phyloP scores from a whole-genome alignment of 257 asterid species.

The Lavandula angustifolia region DNA sequence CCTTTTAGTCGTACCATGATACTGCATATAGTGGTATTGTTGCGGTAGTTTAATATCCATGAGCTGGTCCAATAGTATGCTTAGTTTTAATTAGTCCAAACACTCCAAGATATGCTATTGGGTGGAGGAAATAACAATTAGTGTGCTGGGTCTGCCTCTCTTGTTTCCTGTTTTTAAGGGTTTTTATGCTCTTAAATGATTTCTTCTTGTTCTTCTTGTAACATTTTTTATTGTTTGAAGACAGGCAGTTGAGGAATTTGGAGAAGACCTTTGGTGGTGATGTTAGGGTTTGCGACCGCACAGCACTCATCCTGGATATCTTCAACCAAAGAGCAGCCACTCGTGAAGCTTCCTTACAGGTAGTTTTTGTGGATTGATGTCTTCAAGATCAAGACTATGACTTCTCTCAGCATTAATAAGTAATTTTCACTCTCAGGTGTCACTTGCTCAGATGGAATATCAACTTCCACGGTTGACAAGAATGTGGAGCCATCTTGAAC shows the following conservation, averaged over 20 bases:
- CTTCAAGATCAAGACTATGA: neutral
- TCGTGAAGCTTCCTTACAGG: constrained; percentile 96
- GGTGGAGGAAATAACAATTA: neutral
- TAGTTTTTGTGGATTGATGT: constrained; percentile 24
- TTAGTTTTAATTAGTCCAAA: constrained; percentile 8
- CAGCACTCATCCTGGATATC: constrained; percentile 96
- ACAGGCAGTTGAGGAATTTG: constrained; percentile 86
- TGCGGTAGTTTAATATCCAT: constrained; percentile 6
- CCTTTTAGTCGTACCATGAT: neutral
- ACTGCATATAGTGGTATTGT: constrained; percentile 2
- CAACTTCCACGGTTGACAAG: constrained; percentile 88
- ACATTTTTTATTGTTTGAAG: constrained; percentile 35
- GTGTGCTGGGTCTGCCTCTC: neutral
- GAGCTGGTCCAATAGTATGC: neutral
- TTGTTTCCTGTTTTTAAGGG: neutral
- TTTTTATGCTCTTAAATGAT: constrained; percentile 22
- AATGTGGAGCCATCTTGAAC: constrained; percentile 99
- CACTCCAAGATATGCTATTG: constrained; percentile 8
- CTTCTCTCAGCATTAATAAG: constrained; percentile 30
- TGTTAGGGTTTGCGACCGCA: constrained; percentile 95
- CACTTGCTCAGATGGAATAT: constrained; percentile 97
- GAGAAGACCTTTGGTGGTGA: constrained; percentile 86
- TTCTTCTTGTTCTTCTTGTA: constrained; percentile 4
- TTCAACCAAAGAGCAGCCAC: constrained; percentile 97
- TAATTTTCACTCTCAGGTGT: constrained; percentile 50